A percentile compares a stretch with the other conserved stretches of the same genome.
Conservation (phyloP, 2,329 filamentous ascomycete genomes). For the Diplodia sapinea region DNA sequence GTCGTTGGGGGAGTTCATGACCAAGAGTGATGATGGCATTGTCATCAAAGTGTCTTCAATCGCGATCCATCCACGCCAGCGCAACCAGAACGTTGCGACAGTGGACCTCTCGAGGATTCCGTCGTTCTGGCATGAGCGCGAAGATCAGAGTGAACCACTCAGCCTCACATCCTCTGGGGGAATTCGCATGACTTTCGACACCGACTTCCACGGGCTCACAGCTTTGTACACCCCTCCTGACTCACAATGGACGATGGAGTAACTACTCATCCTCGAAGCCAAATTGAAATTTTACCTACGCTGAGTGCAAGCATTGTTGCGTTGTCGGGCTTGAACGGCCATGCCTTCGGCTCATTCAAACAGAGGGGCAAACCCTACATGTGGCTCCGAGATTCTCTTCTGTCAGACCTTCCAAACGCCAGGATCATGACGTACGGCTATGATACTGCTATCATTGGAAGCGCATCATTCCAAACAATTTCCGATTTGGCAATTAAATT, state of each 20-base stretch:
- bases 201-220: conserved; percentile 25
- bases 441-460: conserved; percentile 11
- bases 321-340: conserved; percentile 37
- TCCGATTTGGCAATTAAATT: too few relatives aligned
- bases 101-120: too few relatives aligned
- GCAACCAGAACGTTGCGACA: too few relatives aligned
- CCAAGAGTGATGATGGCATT: too few relatives aligned
- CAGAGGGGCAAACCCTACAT: conserved; percentile 36
- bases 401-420: conserved; percentile 35
- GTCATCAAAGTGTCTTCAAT: too few relatives aligned
- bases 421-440: conserved; percentile 42
- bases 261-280: neutral
- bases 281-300: neutral
- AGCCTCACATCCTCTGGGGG: too few relatives aligned
- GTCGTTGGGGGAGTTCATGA: too few relatives aligned
- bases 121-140: too few relatives aligned
- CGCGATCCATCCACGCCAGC: too few relatives aligned
- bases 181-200: conserved; percentile 25
- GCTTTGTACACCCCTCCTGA: conserved; percentile 4
- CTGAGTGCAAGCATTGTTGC: conserved; percentile 30
- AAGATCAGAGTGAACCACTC: too few relatives aligned
- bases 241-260: neutral
- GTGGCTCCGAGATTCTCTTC: conserved; percentile 43
- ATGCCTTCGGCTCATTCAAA: conserved; percentile 44
- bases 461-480: neutral